These are phyloP conservation scores for Tulasnella sp. DNA, from an alignment of 768 basidiomycete genomes.

Conservation along the genomic window DNA sequence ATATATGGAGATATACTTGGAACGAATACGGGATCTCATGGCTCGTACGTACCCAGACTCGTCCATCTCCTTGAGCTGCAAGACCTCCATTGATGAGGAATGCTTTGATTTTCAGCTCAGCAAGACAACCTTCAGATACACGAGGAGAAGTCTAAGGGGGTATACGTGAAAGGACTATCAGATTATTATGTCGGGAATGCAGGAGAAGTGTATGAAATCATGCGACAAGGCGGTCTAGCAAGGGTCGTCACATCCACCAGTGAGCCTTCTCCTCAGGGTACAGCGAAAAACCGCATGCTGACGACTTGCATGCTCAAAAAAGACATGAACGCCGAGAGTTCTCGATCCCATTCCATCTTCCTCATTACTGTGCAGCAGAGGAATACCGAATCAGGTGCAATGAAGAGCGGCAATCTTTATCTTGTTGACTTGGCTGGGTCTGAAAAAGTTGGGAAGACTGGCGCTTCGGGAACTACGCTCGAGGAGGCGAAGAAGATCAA, in stretches of 20 bases:
- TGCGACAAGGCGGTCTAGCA: conserved; percentile 89
- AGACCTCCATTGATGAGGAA: not conserved
- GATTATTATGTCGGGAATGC: conserved; percentile 98
- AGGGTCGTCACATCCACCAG: conserved; percentile 91
- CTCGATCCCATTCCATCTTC: conserved; percentile 98
- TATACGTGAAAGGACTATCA: conserved; percentile 94
- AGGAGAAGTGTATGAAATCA: conserved; percentile 94
- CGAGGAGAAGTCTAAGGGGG: conserved; percentile 94
- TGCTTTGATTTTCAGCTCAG: conserved; percentile 45
- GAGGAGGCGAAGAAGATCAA: conserved; percentile 99
- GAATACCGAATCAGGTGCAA: conserved; percentile 90
- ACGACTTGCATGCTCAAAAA: conserved; percentile 7
- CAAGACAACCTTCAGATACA: conserved; percentile 98
- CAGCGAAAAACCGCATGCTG: not conserved
- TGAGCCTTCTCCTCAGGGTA: conserved; percentile 32
- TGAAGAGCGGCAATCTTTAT: conserved; percentile 94
- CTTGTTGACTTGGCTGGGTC: conserved; percentile 97
- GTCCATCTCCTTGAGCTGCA: not conserved
- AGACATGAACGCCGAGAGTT: conserved; percentile 99
- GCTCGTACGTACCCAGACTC: conserved; percentile 55
- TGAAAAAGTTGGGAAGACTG: conserved; percentile 99
- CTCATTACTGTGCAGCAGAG: conserved; percentile 94
- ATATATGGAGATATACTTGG: conserved; percentile 99
- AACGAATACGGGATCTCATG: conserved; percentile 87
- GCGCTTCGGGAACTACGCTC: conserved; percentile 94